These are phyloP conservation scores for Linnemannia elongata DNA, from an alignment of 192 early-diverging fungal genomes.

Conservation along the genomic window DNA sequence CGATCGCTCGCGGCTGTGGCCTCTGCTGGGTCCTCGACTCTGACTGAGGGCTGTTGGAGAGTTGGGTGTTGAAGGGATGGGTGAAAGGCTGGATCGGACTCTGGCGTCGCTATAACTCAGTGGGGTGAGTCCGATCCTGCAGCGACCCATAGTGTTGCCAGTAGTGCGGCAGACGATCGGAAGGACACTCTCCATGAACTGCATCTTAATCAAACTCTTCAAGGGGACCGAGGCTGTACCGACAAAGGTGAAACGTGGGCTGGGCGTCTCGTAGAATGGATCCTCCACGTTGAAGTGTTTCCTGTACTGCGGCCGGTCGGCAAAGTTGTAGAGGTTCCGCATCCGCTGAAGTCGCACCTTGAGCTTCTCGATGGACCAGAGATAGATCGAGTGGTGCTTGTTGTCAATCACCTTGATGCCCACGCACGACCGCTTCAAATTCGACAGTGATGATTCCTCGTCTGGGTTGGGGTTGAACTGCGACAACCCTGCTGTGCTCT, in stretches of 20 bases:
- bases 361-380: conserved; percentile 77
- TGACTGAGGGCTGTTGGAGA: conserved; percentile 31
- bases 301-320: conserved; percentile 68
- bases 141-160: conserved; percentile 56
- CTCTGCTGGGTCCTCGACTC: conserved; percentile 33
- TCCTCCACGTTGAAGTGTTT: conserved; percentile 71
- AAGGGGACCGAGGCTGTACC: conserved; percentile 63
- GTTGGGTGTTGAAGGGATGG: conserved; percentile 19
- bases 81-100: conserved; percentile 21
- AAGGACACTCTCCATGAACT: conserved; percentile 59
- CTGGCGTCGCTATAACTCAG: conserved; percentile 35
- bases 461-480: conserved; percentile 64
- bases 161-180: conserved; percentile 62
- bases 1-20: conserved; percentile 43
- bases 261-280: conserved; percentile 70
- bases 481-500: conserved; percentile 62
- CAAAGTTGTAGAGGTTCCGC: conserved; percentile 75
- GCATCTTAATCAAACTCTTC: conserved; percentile 59
- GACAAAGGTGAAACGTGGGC: conserved; percentile 66
- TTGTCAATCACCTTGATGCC: conserved; percentile 69
- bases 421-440: conserved; percentile 63
- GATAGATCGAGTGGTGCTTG: conserved; percentile 66
- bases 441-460: conserved; percentile 60
- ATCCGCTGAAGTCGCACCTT: conserved; percentile 73
- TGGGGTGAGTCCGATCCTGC: conserved; percentile 61